phyloP scores from a whole-genome alignment of 495 filamentous ascomycete species.

The Penicillium steckii region DNA sequence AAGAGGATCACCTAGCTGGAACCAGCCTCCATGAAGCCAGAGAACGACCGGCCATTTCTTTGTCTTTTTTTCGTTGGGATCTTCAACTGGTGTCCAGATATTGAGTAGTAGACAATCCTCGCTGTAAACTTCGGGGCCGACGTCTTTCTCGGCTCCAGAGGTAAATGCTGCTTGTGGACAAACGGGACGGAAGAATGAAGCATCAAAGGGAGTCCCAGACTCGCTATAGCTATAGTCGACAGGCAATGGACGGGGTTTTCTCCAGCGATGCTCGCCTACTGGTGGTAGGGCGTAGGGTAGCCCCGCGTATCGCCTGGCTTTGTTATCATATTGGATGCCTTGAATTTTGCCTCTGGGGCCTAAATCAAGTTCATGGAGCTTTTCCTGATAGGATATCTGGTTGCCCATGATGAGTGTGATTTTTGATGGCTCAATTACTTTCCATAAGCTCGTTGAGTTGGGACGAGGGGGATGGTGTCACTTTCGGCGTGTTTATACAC shows the following conservation, averaged over 20 bases:
- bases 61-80: constrained; percentile 14
- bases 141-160: constrained; percentile 19
- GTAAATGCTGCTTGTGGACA: constrained; percentile 42
- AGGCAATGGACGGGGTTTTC: constrained; percentile 42
- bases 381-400: constrained; percentile 10
- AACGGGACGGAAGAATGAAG: constrained; percentile 39
- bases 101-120: constrained; percentile 51
- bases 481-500: neutral
- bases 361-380: constrained; percentile 3
- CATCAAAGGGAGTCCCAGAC: constrained; percentile 29
- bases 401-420: constrained; percentile 9
- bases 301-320: constrained; percentile 35
- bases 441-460: neutral
- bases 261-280: constrained; percentile 38
- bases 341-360: constrained; percentile 9
- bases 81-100: constrained; percentile 36
- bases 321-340: constrained; percentile 24
- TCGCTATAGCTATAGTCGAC: constrained; percentile 28
- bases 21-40: constrained; percentile 53
- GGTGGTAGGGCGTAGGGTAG: constrained; percentile 49
- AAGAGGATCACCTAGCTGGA: constrained; percentile 45
- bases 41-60: constrained; percentile 55
- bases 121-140: constrained; percentile 16
- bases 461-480: neutral
- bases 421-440: neutral